Base-by-base conservation (phyloP, 352 stramenopile species). In the Salisapilia sapeloensis region DNA sequence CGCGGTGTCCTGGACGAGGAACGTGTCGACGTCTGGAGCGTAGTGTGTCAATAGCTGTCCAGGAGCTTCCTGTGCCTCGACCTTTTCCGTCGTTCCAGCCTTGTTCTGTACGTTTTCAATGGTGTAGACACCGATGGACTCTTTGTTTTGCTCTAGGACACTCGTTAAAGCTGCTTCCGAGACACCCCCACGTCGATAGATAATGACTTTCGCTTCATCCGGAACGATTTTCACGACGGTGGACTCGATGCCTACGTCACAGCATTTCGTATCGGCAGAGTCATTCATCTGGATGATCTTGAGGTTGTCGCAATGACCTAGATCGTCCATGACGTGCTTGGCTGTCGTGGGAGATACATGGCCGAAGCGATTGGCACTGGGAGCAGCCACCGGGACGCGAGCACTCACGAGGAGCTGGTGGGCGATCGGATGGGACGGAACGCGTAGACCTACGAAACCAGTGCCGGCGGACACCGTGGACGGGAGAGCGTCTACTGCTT, bases 21-120 rank as follows among this genome's bases (percentile, higher is more conserved):
- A 94, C 23, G 83, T 93, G 46, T 86, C 59, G 19, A 97, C 74
- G 42, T 98, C 75, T 0, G 95, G 95, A 8, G 95, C 94, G 50
- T 99, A 99, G 56, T 99, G 95, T 18, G 86, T 97, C 48, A 98
- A 71, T 15, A 92, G 72, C 62, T 98, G 93, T 10, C 94, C 94
- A 0, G 94, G 94, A 4, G 92, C 89, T 22, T 96, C 79, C 30
- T 93, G 71, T 2, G 52, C 67, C 42, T 84, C 67, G n/a, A n/a
- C n/a, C 24, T 50, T 57, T 17, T 67, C 65, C 38, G 80, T 53
- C 40, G 70, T 61, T 31, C 58, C 46, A n/a, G 53, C 58, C 30
- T 77, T 57, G 17, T 67, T 76, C 34, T 81, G 53, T 30, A 84
- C 65, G 22, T 55, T 61, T 25, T 79, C 58, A 28, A 91, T 58